Evolutionary conservation across 352 stramenopile genomes (phyloP), one percentile per base, ranked within the genome.

Genomic region (Phytophthora hybrid): DNA sequence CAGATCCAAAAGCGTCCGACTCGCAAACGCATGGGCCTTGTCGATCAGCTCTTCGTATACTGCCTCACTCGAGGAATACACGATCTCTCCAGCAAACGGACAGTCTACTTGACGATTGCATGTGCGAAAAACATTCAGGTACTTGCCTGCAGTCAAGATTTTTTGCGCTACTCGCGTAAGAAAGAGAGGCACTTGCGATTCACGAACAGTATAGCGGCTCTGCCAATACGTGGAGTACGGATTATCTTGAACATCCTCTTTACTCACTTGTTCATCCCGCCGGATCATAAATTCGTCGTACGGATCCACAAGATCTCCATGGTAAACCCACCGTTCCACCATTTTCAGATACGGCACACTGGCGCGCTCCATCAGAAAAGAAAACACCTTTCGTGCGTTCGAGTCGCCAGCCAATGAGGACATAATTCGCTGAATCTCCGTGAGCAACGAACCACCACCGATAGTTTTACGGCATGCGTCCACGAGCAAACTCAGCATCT

Each of bases 251-350:
- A 98, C 80, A 57, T 96, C 92, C 39, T 96, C 85, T 65, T 96
- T 93, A 51, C 75, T 80, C 14, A 97, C 74, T 54, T 89, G 71
- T 18, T 92, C 76, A 59, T 98, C 90, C 44, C 91, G 87, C 44
- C 79, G 81, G 44, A 98, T 92, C 90, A 97, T 97, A 57, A 98
- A 98, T 52, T 98, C 92, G 64, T 96, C 85, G 59, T 98, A 98
- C 16, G 92, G 91, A 71, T 98, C 93, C 6, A 94, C 84, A 23
- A 98, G 72, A 56, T 97, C 85, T 46, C 93, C 93, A 41, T 95
- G 80, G 62, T 96, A 97, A 66, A 98, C 95, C 93, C 93, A 98
- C 16, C 83, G 77, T 63, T 97, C 85, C 5, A 98, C 81, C 89
- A 97, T 97, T 29, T 94, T 91, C 32, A 98, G 77, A 71, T 98